Base-by-base conservation (phyloP, 495 filamentous ascomycete species). In the Lophium mytilinum region DNA sequence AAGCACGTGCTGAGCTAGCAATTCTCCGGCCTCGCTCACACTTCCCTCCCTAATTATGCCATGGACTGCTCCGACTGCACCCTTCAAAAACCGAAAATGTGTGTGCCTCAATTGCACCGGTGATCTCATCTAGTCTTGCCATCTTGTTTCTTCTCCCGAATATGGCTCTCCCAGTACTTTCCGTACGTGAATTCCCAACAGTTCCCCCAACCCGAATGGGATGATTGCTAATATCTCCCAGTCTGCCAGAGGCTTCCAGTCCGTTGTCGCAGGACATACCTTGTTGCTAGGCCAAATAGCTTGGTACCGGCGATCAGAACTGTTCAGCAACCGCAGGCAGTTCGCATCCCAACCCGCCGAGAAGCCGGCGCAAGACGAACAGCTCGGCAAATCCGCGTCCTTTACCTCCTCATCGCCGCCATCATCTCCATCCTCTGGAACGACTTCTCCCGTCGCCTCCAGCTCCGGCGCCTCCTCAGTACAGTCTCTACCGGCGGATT, bases 401-500 rank as follows among this genome's bases (percentile, higher is more conserved):
- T 52, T 37, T 9, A 37, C 24, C 15, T 15, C 24, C 14, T 33
- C 49, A 37, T 37, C 15, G 9, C 17, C 49, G 10, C 49, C 34
- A 36, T 37, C 34, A n/a, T 37, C 49, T 9, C 36, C 49, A 37
- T 15, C 15, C 12, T 37, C 49, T 17, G 49, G 37, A 11, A 34
- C 33, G 21, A 11, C 36, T 0, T 42, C 40, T 2, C 15, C n/a
- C 4, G n/a, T 21, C 21, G n/a, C 46, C 46, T 49, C 46, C 1
- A 18, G n/a, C 3, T 48, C 50, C 15, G 65, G 60, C 30, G 17
- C 42, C 14, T 11, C 51, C 37, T 42, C 40, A 17, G 61, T 61
- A 55, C 55, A 63, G 19, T 64, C 65, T 18, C 60, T 75, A 36
- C 73, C 75, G 0, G 56, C 73, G 4, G 80, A 82, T 65, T 96